Conservation (phyloP, 768 basidiomycete genomes). For the Tricholoma terreum region DNA sequence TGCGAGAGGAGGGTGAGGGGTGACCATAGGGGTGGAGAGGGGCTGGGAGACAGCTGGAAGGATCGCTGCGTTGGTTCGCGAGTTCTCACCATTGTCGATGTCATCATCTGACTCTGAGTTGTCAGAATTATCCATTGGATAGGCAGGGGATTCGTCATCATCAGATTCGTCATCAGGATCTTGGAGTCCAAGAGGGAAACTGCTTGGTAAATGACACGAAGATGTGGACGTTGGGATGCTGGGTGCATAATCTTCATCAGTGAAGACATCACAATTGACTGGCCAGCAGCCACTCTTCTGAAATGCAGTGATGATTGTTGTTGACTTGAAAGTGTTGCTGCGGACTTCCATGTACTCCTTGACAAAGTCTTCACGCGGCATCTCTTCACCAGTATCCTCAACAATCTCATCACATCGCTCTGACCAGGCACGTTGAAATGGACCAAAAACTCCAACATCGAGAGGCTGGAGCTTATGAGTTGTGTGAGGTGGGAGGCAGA, state of each 20-base stretch:
- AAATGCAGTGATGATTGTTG: neutral
- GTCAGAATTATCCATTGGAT: no score
- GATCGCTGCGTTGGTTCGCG: no score
- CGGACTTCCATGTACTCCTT: constrained; percentile 1
- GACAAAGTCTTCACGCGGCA: neutral
- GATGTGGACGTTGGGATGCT: neutral
- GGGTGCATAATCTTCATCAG: neutral
- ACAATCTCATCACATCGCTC: constrained; percentile 14
- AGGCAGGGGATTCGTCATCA: neutral
- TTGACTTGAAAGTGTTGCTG: neutral
- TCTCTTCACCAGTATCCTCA: neutral
- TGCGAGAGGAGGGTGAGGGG: no score
- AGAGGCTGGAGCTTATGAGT: constrained; percentile 36
- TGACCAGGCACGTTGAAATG: constrained; percentile 28
- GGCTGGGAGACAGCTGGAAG: no score
- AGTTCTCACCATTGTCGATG: no score
- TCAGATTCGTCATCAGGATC: neutral
- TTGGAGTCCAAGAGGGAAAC: neutral
- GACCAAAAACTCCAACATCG: constrained; percentile 42
- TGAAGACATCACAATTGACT: neutral
- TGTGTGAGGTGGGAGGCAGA: constrained; percentile 27
- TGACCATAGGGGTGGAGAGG: no score
- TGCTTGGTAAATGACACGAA: neutral
- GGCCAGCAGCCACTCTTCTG: constrained; percentile 1
- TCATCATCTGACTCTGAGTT: no score